Evolutionary conservation across 2,329 filamentous ascomycete species (phyloP).

Genomic region (Apiospora kogelbergensis): DNA sequence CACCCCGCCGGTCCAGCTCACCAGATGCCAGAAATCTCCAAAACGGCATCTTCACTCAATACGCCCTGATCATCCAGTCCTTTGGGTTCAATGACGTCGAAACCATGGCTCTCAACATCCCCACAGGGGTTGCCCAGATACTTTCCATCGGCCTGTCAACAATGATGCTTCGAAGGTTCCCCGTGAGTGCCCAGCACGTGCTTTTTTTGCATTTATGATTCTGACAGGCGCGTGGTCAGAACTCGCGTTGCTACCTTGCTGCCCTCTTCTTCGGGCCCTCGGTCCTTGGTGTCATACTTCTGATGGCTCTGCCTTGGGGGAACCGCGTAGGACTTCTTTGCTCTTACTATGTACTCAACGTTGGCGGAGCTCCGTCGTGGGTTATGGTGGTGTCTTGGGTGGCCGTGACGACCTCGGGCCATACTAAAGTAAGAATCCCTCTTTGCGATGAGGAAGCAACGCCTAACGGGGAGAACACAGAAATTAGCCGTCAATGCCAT

Average conservation of each 20-base stretch:
- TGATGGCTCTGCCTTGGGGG: slow-evolving; percentile 11
- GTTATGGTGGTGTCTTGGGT: slow-evolving; percentile 13
- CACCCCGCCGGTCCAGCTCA: not conserved
- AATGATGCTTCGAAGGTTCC: slow-evolving; percentile 10
- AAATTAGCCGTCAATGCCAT: slow-evolving; percentile 13
- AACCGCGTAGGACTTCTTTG: slow-evolving; percentile 11
- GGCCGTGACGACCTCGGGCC: slow-evolving; percentile 12
- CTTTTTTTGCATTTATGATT: not conserved
- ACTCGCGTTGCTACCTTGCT: slow-evolving; percentile 13
- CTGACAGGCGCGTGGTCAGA: slow-evolving; percentile 1
- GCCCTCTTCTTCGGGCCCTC: slow-evolving; percentile 10
- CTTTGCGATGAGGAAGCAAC: not conserved
- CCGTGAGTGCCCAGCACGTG: not conserved
- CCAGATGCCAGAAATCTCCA: slow-evolving; percentile 5
- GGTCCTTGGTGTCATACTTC: slow-evolving; percentile 7
- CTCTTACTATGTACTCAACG: slow-evolving; percentile 12
- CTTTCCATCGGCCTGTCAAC: slow-evolving; percentile 9
- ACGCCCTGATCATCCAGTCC: slow-evolving; percentile 11
- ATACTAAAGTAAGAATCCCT: slow-evolving; percentile 6
- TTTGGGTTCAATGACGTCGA: slow-evolving; percentile 10
- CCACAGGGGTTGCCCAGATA: slow-evolving; percentile 5
- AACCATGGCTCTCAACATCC: slow-evolving; percentile 11
- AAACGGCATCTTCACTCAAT: slow-evolving; percentile 10
- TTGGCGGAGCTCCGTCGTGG: slow-evolving; percentile 12
- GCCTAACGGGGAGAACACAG: not conserved